Evolutionary conservation across 1,139 yeast genomes (phyloP), one percentile per base, ranked within the genome.

Genomic region (Meyerozyma elateridarum): DNA sequence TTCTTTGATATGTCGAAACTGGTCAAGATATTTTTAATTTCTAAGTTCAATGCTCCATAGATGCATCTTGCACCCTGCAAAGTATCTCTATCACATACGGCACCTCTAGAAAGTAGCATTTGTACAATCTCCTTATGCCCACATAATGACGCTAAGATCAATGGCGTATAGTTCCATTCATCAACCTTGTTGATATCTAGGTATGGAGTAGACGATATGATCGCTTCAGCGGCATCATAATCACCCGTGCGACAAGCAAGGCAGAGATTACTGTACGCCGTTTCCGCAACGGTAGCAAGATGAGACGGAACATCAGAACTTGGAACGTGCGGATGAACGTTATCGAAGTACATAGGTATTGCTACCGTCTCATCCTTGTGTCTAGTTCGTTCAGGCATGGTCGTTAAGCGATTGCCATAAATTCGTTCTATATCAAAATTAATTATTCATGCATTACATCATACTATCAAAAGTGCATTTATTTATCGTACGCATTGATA

Each of bases 1-100:
- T 79, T 76, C 46, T 80, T 83, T 4, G 85, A 73, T 30, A 83
- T 70, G 49, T 81, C 88, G 48, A 70, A 79, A 36, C 76, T 66
- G 13, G 79, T 51, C 36, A 84, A 54, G 17, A 80, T 51, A 33
- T 73, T 70, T 30, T 88, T 55, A 16, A 84, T 84, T 8, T 62
- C 56, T 46, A 81, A 87, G 16, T 73, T 84, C 36, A 84, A 55
- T 0, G 93, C 93, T 2, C 89, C 93, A 48, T 84, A 82, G 2
- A 83, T 67, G 42, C 91, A 83, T 28, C 93, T 65, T 8, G 82
- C 87, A 2, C 94, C 93, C 52, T 83, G 85, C 48, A 77, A 78
- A 14, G 88, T 79, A 48, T 83, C 91, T 48, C 88, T 65, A 51
- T 82, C 89, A 52, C 89, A 81, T 2, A 77, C 67, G 0, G 93